Base-by-base conservation (phyloP, 1,284 basidiomycete species). In the Trichosporon faecale region DNA sequence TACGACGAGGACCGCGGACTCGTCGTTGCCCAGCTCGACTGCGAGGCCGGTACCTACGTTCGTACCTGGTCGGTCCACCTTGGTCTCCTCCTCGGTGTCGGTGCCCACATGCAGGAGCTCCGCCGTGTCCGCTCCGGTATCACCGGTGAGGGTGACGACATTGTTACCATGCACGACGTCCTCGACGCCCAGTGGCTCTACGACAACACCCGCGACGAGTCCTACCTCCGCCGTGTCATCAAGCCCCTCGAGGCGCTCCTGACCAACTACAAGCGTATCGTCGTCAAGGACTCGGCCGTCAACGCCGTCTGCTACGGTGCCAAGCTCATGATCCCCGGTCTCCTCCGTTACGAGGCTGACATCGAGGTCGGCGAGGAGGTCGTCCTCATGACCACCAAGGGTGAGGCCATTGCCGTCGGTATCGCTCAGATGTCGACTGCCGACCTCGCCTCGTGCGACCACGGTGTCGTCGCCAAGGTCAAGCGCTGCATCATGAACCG, bases 401-500 rank as follows among this genome's bases (percentile, higher is more conserved):
- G 95, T 76, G 97, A 99, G 85, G 97, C 95, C 55, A 98, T 99
- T 80, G 97, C 97, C 29, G 89, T 99, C 64, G 97, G 93, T 72
- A 90, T 95, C 76, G 93, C 94, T n/a, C 93, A 95, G 82, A 99
- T 99, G 97, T 94, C 95, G 14, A 98, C 96, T 11, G 96, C 97
- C 72, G 97, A 99, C 83, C 89, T 99, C 67, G 93, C 95, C 21
- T 97, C 95, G 11, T 98, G 95, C 83, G 96, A 99, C 83, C 97
- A 99, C 81, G 97, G 97, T 70, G 94, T 99, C 69, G 97, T 99
- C 49, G 97, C 97, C 61, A 98, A 98, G 86, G 94, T 99, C 79
- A 99, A 99, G 87, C 88, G 97, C 69, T 98, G 96, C 84, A 99
- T 99, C 82, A 99, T 99, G 97, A 94, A 98, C 85, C 91, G 96